These are phyloP conservation scores for Neurospora intermedia DNA, from an alignment of 495 filamentous ascomycete species.

Conservation along the genomic window DNA sequence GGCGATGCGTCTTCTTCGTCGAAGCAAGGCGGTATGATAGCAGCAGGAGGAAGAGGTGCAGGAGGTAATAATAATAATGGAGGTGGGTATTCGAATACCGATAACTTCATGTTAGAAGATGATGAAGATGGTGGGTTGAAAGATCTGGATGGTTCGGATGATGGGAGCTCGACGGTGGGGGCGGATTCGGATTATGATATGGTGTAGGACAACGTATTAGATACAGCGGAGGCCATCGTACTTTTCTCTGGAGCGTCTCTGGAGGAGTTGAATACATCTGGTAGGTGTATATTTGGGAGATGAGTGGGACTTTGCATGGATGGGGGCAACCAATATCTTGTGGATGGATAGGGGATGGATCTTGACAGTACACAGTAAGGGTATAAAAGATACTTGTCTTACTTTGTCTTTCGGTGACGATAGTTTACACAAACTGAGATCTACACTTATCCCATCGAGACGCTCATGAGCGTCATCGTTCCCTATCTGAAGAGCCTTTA, in stretches of 20 bases:
- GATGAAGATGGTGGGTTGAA: background rate
- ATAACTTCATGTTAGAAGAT: background rate
- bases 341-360: too few species aligned
- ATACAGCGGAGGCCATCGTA: background rate
- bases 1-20: background rate
- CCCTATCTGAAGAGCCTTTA: background rate
- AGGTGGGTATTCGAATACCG: background rate
- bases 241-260: background rate
- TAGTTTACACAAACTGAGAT: too few species aligned
- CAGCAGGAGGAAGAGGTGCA: background rate
- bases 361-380: too few species aligned
- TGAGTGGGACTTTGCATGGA: background rate
- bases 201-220: background rate
- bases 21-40: background rate
- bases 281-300: background rate
- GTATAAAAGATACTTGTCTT: too few species aligned
- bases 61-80: background rate
- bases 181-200: background rate
- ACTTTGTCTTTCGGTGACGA: background rate
- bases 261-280: background rate
- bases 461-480: background rate
- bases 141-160: slow-evolving; percentile 1
- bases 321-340: background rate
- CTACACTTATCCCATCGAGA: too few species aligned
- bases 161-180: background rate